A percentile compares a stretch with the other conserved stretches of the same genome.
Conservation (phyloP, 2,329 filamentous ascomycete species). For the Colletotrichum salicis region DNA sequence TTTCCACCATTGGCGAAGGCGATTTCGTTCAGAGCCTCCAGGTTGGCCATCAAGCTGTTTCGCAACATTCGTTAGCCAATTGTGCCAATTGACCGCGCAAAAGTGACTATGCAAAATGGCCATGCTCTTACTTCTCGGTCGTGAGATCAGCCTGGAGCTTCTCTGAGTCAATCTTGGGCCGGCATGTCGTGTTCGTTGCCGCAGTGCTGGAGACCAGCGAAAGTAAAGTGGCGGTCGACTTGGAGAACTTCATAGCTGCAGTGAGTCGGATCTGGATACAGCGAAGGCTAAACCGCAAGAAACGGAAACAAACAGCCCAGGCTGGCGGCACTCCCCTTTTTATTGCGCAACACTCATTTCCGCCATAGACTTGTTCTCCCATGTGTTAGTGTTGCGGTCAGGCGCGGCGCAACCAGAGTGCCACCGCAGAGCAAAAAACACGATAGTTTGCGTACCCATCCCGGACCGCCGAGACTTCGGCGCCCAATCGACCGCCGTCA, state of each 20-base stretch:
- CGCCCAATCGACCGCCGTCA: slow-evolving; percentile 21
- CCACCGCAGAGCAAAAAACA: not conserved
- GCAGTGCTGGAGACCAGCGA: slow-evolving; percentile 23
- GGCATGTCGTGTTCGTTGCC: slow-evolving; percentile 27
- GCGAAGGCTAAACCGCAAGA: no score
- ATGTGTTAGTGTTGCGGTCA: not conserved
- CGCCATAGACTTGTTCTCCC: no score
- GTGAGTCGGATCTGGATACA: not conserved
- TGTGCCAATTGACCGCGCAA: not conserved
- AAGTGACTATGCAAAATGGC: not conserved
- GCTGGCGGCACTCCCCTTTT: not conserved
- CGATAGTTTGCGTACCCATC: slow-evolving; percentile 26
- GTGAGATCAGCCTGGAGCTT: slow-evolving; percentile 33
- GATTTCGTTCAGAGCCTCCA: slow-evolving; percentile 58
- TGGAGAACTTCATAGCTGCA: slow-evolving; percentile 35
- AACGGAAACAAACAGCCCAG: no score
- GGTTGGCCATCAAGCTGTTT: slow-evolving; percentile 55
- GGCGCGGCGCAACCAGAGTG: not conserved
- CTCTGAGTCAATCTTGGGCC: slow-evolving; percentile 36
- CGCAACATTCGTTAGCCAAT: slow-evolving; percentile 8
- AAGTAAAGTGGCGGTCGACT: slow-evolving; percentile 20
- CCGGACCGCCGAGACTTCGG: slow-evolving; percentile 20
- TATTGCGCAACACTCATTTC: not conserved
- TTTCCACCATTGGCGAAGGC: slow-evolving; percentile 59
- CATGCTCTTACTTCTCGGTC: slow-evolving; percentile 30